Evolutionary conservation across 2,329 filamentous ascomycete species (phyloP).

Genomic region (Aureobasidium sp.): DNA sequence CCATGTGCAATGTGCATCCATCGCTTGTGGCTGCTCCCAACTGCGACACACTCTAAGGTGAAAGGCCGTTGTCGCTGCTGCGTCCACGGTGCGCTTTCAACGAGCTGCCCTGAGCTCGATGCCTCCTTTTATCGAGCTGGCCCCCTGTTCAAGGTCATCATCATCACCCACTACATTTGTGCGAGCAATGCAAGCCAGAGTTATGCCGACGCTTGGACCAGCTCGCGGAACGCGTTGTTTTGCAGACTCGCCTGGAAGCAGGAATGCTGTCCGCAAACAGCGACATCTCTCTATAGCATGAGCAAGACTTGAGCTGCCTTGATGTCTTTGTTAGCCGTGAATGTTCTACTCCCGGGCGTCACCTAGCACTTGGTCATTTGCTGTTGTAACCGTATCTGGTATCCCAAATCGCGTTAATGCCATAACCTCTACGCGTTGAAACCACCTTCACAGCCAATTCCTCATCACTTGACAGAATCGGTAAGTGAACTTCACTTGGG

Average conservation of each 20-base stretch:
- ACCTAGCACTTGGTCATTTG: not conserved
- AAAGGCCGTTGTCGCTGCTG: constrained; percentile 1
- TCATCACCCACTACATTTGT: not conserved
- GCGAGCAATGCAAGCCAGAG: constrained; percentile 4
- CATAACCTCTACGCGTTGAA: not conserved
- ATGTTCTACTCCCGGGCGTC: not conserved
- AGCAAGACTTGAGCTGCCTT: not conserved
- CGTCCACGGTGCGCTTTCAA: not conserved
- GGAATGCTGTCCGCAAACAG: constrained; percentile 13
- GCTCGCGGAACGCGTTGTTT: constrained; percentile 7
- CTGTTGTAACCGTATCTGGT: not conserved
- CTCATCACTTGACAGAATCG: not conserved
- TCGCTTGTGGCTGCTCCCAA: constrained; percentile 2
- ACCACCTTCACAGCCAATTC: not conserved
- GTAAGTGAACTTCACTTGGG: not conserved
- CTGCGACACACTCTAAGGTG: not conserved
- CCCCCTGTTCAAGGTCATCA: not conserved
- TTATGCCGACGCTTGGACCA: constrained; percentile 11
- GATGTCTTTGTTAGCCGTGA: not conserved
- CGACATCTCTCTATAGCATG: not conserved
- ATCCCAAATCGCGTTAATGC: not conserved
- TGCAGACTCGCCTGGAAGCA: not conserved
- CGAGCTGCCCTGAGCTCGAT: not conserved
- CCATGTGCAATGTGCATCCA: constrained; percentile 1
- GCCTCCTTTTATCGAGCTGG: not conserved